Evolutionary conservation across 2,329 filamentous ascomycete species (phyloP).

Genomic region (Talaromyces marneffei): DNA sequence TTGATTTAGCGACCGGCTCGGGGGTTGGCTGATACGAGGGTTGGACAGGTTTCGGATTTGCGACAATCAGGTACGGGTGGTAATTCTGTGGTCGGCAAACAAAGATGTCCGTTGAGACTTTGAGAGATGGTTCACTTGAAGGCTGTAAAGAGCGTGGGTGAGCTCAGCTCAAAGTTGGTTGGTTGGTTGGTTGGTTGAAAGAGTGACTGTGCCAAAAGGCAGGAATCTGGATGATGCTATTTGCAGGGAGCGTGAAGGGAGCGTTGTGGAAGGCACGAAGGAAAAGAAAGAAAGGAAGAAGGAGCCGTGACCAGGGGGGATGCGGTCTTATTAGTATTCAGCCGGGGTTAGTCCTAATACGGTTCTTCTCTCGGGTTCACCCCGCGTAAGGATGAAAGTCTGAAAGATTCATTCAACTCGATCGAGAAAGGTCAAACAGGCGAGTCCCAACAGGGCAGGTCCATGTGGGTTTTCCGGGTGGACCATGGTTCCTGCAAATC

Average conservation of each 20-base stretch:
- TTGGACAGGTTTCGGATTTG: slow-evolving; percentile 1
- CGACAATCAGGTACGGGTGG: neutral
- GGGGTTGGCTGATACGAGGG: neutral
- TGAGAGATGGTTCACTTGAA: neutral
- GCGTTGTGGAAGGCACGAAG: neutral
- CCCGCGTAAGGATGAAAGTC: slow-evolving; percentile 4
- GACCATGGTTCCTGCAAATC: neutral
- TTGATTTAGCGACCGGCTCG: neutral
- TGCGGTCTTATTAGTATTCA: slow-evolving; percentile 6
- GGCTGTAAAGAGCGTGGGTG: slow-evolving; percentile 4
- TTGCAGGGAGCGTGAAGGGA: slow-evolving; percentile 6
- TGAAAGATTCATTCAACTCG: neutral
- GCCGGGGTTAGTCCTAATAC: neutral
- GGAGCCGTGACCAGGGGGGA: slow-evolving; percentile 6
- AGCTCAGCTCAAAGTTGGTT: slow-evolving; percentile 9
- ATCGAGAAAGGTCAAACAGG: neutral
- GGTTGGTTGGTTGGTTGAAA: slow-evolving; percentile 3
- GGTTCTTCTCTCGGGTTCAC: neutral
- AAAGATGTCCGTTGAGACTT: neutral
- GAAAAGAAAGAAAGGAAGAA: neutral
- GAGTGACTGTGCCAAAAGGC: slow-evolving; percentile 11
- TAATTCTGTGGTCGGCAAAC: neutral
- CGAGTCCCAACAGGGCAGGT: neutral
- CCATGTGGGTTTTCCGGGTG: slow-evolving; percentile 1
- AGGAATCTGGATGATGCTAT: neutral